Conservation (phyloP, 306 rosid genomes). For the Pueraria montana region DNA sequence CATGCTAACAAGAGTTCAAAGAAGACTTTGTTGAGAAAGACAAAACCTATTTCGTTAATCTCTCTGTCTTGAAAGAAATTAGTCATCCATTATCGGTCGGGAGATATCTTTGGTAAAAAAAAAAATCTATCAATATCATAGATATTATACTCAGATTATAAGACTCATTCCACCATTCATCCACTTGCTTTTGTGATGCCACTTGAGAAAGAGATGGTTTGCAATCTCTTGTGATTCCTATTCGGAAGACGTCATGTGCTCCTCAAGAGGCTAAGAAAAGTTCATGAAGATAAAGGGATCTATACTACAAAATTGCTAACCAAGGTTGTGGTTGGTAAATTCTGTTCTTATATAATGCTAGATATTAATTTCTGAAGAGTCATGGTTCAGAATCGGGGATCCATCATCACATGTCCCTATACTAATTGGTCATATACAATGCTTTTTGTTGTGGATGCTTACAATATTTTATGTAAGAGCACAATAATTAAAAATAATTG, state of each 20-base stretch:
- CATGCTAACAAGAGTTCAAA: too few species aligned
- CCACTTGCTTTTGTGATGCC: constrained; percentile 18
- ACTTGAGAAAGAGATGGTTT: constrained; percentile 7
- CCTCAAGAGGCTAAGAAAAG: neutral
- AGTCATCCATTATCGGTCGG: too few species aligned
- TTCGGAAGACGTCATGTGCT: constrained; percentile 7
- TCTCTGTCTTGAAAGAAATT: too few species aligned
- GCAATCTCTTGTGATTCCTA: neutral
- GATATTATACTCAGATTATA: neutral
- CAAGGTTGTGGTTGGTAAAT: neutral
- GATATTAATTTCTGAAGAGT: neutral
- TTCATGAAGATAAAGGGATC: constrained; percentile 15
- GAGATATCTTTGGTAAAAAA: too few species aligned
- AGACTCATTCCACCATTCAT: constrained; percentile 18
- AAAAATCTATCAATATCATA: neutral
- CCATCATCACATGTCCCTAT: neutral
- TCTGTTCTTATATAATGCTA: neutral
- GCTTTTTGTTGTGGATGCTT: neutral
- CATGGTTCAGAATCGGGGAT: neutral
- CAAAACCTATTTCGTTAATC: too few species aligned
- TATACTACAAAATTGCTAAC: neutral
- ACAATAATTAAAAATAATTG: too few species aligned
- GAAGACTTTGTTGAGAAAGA: too few species aligned
- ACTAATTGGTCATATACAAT: neutral
- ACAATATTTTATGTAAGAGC: neutral